Evolutionary conservation across 2,329 filamentous ascomycete genomes (phyloP).

Genomic region (Fusarium tanahbumbuense): DNA sequence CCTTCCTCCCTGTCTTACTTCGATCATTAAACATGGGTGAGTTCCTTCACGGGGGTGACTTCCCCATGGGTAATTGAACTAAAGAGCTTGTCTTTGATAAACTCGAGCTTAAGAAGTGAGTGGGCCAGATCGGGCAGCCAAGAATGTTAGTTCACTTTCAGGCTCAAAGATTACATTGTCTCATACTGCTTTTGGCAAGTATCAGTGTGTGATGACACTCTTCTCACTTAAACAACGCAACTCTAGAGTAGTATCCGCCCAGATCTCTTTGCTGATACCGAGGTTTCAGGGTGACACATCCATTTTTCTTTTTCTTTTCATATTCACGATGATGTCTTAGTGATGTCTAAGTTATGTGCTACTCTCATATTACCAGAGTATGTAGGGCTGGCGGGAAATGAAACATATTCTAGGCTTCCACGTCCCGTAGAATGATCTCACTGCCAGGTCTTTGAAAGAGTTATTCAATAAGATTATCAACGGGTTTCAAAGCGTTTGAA

Average conservation of each 20-base stretch:
- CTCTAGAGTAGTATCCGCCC: neutral
- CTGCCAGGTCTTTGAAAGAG: neutral
- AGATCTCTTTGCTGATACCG: conserved; percentile 2
- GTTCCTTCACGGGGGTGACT: neutral
- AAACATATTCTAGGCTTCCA: conserved; percentile 4
- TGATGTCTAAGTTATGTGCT: neutral
- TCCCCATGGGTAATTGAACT: neutral
- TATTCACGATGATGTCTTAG: conserved; percentile 7
- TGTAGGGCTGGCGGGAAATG: neutral
- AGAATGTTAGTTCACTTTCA: neutral
- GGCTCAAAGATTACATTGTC: neutral
- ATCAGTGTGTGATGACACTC: neutral
- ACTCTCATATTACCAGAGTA: neutral
- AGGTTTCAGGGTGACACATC: conserved; percentile 11
- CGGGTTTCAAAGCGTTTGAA: neutral
- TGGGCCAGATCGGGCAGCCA: neutral
- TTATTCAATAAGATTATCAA: neutral
- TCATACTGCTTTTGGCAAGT: neutral
- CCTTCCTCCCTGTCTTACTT: neutral
- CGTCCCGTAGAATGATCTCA: neutral
- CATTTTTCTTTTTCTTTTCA: neutral
- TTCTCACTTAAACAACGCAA: neutral
- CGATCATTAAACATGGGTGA: neutral
- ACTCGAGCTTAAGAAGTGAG: neutral
- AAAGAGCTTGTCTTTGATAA: neutral